phyloP scores from a whole-genome alignment of 108 stramenopile species.

The Craspedostauros australis region DNA sequence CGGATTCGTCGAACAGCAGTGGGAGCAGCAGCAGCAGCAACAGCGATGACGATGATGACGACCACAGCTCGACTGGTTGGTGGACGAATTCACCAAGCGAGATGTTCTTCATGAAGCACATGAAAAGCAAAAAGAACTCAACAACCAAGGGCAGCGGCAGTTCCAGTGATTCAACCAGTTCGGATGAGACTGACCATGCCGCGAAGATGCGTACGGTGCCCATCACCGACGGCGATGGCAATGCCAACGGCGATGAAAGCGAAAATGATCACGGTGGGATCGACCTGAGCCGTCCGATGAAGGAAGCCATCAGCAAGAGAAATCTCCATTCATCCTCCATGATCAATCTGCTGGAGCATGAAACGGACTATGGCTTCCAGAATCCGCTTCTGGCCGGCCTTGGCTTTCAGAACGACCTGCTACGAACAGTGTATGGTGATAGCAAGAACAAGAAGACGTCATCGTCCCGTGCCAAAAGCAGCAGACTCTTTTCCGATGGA shows the following conservation, averaged over 20 bases:
- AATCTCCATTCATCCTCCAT: slow-evolving; percentile 8
- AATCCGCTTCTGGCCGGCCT: slow-evolving; percentile 22
- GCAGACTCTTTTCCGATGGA: not conserved
- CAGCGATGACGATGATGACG: slow-evolving; percentile 35
- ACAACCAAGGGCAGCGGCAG: not conserved
- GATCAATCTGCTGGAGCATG: slow-evolving; percentile 34
- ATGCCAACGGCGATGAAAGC: not conserved
- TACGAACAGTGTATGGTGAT: slow-evolving; percentile 12
- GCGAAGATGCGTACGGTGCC: no score
- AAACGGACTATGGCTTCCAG: slow-evolving; percentile 14
- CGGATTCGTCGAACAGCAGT: slow-evolving; percentile 47
- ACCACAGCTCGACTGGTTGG: no score
- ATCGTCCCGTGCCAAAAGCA: not conserved
- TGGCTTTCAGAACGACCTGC: slow-evolving; percentile 21
- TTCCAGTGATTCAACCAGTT: not conserved
- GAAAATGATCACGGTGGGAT: not conserved
- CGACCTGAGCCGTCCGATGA: not conserved
- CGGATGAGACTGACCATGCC: not conserved
- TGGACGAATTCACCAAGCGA: slow-evolving; percentile 30
- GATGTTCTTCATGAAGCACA: not conserved
- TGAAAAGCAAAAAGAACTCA: no score
- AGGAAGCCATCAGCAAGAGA: not conserved
- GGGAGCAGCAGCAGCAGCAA: slow-evolving; percentile 43
- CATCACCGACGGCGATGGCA: slow-evolving; percentile 5
- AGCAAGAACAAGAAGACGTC: slow-evolving; percentile 4